Evolutionary conservation across 805 yeast species (phyloP).

Genomic region (Nakazawaea populi): DNA sequence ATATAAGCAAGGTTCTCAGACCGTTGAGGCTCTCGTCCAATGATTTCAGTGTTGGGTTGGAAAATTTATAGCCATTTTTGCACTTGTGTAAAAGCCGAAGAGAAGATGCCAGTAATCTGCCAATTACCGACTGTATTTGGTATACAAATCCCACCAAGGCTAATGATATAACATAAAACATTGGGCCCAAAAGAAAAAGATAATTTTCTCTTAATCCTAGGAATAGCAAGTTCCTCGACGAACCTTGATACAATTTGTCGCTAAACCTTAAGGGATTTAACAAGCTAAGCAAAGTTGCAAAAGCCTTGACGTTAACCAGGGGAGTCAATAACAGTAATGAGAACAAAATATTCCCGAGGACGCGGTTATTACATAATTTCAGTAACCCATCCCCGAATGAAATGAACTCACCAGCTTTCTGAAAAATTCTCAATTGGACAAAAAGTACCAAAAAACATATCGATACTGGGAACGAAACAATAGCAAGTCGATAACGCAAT

Average conservation of each 20-base stretch:
- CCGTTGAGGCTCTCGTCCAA: not conserved
- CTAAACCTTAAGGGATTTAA: constrained; percentile 51
- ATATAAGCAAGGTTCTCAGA: constrained; percentile 5
- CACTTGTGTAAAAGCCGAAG: not conserved
- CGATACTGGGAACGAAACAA: constrained; percentile 65
- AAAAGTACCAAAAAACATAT: constrained; percentile 45
- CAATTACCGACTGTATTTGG: constrained; percentile 16
- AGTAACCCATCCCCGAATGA: constrained; percentile 41
- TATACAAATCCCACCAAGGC: constrained; percentile 35
- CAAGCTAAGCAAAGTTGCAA: constrained; percentile 33
- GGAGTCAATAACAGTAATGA: constrained; percentile 33
- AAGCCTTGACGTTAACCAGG: constrained; percentile 24
- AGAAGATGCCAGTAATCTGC: constrained; percentile 1
- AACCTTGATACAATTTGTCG: constrained; percentile 28
- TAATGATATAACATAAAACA: constrained; percentile 43
- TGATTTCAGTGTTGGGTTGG: not conserved
- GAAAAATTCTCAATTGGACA: constrained; percentile 47
- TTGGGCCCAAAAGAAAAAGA: constrained; percentile 53
- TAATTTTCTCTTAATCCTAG: constrained; percentile 59
- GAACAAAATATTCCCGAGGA: constrained; percentile 19
- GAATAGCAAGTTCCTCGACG: constrained; percentile 49
- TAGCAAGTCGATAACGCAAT: constrained; percentile 69
- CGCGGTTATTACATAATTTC: constrained; percentile 25
- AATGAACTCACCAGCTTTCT: constrained; percentile 31
- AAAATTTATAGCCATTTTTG: not conserved